Percentiles rank a stretch among this genome's conserved stretches.
These are phyloP conservation scores for Bipolaris sorokiniana DNA, from an alignment of 2,329 filamentous ascomycete genomes.

Conservation along the genomic window DNA sequence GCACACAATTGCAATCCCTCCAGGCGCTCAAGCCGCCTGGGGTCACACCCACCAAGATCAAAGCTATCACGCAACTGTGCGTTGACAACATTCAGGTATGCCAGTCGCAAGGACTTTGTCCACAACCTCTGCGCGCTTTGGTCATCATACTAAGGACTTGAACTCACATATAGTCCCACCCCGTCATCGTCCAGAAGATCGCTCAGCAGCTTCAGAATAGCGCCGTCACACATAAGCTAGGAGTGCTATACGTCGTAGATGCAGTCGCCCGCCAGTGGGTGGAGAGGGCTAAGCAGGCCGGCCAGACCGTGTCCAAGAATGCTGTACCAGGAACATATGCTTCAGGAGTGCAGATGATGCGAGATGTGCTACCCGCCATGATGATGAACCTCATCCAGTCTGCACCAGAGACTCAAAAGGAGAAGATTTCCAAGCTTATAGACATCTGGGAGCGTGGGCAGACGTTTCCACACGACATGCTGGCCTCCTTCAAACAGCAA, in stretches of 20 bases:
- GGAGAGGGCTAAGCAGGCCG: constrained; percentile 87
- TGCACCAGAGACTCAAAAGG: constrained; percentile 92
- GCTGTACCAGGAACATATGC: constrained; percentile 92
- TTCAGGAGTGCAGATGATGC: constrained; percentile 94
- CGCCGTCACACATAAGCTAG: constrained; percentile 93
- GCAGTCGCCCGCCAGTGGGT: constrained; percentile 99
- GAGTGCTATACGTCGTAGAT: constrained; percentile 99
- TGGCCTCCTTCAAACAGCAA: constrained; percentile 83
- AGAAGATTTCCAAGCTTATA: constrained; percentile 93
- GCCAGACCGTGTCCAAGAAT: constrained; percentile 76
- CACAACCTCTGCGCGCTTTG: constrained; percentile 14
- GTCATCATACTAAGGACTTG: constrained; percentile 33
- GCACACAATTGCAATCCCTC: constrained; percentile 89
- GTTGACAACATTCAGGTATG: constrained; percentile 60
- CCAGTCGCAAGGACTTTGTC: constrained; percentile 20
- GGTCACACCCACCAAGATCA: constrained; percentile 91
- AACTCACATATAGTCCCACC: constrained; percentile 74
- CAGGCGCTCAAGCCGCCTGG: constrained; percentile 89
- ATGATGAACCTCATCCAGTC: constrained; percentile 94
- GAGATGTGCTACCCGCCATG: constrained; percentile 87
- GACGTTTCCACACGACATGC: constrained; percentile 83
- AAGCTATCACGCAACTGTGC: constrained; percentile 83
- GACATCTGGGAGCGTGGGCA: constrained; percentile 98
- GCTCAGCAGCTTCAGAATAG: constrained; percentile 97
- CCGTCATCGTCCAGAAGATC: constrained; percentile 92